These are phyloP conservation scores for Mercurialis annua DNA, from an alignment of 345 rosid genomes.

Conservation along the genomic window DNA sequence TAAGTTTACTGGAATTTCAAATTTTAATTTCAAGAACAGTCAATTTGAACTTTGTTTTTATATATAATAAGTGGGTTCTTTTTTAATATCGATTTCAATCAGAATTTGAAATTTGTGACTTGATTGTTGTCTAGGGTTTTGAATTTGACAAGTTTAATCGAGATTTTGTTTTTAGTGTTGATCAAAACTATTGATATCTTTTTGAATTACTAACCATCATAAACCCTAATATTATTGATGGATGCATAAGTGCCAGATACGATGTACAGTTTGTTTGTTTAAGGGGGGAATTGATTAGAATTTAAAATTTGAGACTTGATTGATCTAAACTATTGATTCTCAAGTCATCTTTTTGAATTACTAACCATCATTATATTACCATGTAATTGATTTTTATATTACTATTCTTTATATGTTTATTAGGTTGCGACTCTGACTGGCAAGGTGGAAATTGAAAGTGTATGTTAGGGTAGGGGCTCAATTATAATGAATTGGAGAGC, in stretches of 20 bases:
- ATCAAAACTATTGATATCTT: background rate
- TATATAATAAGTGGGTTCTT: constrained; percentile 6
- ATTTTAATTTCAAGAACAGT: no score
- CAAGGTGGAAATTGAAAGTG: constrained; percentile 17
- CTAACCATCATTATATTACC: background rate
- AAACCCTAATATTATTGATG: no score
- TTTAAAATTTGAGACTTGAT: no score
- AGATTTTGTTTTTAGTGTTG: background rate
- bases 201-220: background rate
- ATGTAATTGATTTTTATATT: background rate
- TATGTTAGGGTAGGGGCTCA: constrained; percentile 22
- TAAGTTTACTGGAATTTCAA: constrained; percentile 18
- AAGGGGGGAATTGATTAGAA: no score
- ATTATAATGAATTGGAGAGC: constrained; percentile 53
- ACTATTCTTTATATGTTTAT: background rate
- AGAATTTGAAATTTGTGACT: constrained; percentile 10
- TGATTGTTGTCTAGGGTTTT: constrained; percentile 22
- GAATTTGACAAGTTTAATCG: background rate
- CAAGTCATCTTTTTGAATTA: background rate
- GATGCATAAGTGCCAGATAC: no score
- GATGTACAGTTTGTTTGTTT: no score
- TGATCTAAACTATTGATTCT: background rate
- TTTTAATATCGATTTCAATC: background rate
- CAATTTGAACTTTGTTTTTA: background rate
- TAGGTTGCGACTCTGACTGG: constrained; percentile 30